Evolutionary conservation across 2,329 filamentous ascomycete genomes (phyloP), one percentile per base, ranked within the genome.

Genomic region (Drechslerella coelobrocha): DNA sequence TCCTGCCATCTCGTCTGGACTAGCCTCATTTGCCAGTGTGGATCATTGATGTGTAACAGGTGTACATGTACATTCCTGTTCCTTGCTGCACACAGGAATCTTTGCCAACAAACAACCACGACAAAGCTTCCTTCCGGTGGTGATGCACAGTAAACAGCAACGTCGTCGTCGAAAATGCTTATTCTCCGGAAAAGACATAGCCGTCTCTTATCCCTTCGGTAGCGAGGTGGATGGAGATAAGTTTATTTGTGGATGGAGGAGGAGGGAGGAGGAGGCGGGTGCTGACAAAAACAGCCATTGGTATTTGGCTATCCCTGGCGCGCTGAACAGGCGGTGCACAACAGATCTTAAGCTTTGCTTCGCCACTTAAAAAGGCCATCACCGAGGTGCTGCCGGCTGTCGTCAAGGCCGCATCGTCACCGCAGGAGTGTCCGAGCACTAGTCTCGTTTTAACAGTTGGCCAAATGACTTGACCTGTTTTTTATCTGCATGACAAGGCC

Each of bases 51-150:
- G 63, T 69, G 63, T 69, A 61, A 69, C 63, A 69, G 57, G 56
- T 69, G 65, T 69, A 62, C 65, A 69, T 69, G 65, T 69, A 61
- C 65, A 68, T 68, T 68, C 65, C 57, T 69, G 43, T 53, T 45
- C 41, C 41, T 45, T 41, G 31, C 48, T 61, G 65, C 65, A 69
- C 56, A 55, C 61, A 62, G 61, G 56, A 39, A 61, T 45, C 47
- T 68, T 69, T 69, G 57, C 65, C 56, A 69, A 69, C 65, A 45
- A 68, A 68, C 56, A 56, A 56, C 29, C 21, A 5, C 19, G 39
- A 24, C 56, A 48, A 5, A 14, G 37, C 5, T 41, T 17, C n/a
- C 37, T 41, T n/a, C n/a, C 37, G 37, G 9, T 12, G 37, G n/a
- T 39, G 41, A 63, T 24, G 51, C 50, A 61, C 37, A 51, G 45